phyloP scores from a whole-genome alignment of 2,329 filamentous ascomycete genomes.

The Penicillium fuscoglaucum region DNA sequence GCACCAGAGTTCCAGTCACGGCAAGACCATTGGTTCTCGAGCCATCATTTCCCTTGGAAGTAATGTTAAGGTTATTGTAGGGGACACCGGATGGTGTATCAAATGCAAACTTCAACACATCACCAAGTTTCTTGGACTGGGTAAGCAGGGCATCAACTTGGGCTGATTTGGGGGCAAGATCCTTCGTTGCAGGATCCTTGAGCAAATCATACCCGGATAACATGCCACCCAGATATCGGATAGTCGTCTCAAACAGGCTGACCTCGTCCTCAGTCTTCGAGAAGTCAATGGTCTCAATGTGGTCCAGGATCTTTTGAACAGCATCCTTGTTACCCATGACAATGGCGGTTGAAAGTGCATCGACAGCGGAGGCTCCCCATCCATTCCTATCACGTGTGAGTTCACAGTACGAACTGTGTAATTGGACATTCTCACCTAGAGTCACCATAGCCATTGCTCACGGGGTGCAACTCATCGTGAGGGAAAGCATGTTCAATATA shows the following conservation, averaged over 20 bases:
- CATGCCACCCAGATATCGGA: conserved; percentile 80
- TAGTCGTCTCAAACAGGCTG: conserved; percentile 86
- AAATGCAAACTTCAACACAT: conserved; percentile 75
- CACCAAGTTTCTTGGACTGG: conserved; percentile 69
- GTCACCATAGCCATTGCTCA: conserved; percentile 65
- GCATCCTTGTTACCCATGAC: conserved; percentile 70
- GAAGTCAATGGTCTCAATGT: conserved; percentile 71
- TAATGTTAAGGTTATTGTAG: conserved; percentile 65
- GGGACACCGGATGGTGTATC: conserved; percentile 74
- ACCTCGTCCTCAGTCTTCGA: conserved; percentile 60
- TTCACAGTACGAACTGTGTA: background rate
- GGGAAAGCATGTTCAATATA: conserved; percentile 75
- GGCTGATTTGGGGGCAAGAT: conserved; percentile 49
- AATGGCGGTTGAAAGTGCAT: conserved; percentile 76
- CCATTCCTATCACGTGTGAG: conserved; percentile 59
- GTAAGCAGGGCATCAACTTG: conserved; percentile 61
- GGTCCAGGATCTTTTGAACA: conserved; percentile 69
- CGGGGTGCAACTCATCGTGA: conserved; percentile 71
- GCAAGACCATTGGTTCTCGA: conserved; percentile 68
- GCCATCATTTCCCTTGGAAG: conserved; percentile 52
- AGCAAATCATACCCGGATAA: conserved; percentile 70
- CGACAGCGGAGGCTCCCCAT: conserved; percentile 81
- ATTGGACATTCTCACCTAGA: conserved; percentile 58
- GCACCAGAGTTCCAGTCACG: conserved; percentile 72
- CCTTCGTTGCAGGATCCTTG: conserved; percentile 59